phyloP scores from a whole-genome alignment of 1,139 yeast species.

The Candida sanyaensis region DNA sequence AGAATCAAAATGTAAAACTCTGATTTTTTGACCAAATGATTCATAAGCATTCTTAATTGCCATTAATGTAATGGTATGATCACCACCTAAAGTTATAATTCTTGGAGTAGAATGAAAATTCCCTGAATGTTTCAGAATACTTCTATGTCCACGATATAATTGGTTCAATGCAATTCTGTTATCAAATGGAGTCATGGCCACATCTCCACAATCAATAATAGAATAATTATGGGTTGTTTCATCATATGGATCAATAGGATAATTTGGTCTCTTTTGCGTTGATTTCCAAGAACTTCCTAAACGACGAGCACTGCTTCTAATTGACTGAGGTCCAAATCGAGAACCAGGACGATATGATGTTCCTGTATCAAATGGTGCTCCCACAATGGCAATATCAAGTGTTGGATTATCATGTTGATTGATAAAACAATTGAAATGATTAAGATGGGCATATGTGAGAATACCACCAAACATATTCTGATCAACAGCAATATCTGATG shows the following conservation, averaged over 20 bases:
- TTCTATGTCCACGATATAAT: slow-evolving; percentile 69
- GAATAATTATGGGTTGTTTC: slow-evolving; percentile 60
- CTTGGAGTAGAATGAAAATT: slow-evolving; percentile 50
- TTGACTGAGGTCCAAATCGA: slow-evolving; percentile 77
- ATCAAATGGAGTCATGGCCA: slow-evolving; percentile 80
- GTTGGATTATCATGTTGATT: slow-evolving; percentile 45
- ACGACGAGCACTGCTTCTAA: slow-evolving; percentile 72
- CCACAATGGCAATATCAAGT: slow-evolving; percentile 69
- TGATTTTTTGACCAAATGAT: slow-evolving; percentile 58
- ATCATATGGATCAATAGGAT: slow-evolving; percentile 62
- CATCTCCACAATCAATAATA: slow-evolving; percentile 75
- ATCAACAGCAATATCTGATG: slow-evolving; percentile 28
- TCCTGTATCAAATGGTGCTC: slow-evolving; percentile 81
- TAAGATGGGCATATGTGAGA: slow-evolving; percentile 70
- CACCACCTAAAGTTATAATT: slow-evolving; percentile 74
- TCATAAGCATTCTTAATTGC: slow-evolving; percentile 57
- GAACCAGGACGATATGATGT: slow-evolving; percentile 76
- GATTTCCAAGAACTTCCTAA: slow-evolving; percentile 64
- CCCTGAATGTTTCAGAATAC: slow-evolving; percentile 39
- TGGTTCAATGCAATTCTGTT: slow-evolving; percentile 67
- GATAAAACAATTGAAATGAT: slow-evolving; percentile 56
- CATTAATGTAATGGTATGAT: slow-evolving; percentile 72
- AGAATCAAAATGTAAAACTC: slow-evolving; percentile 76
- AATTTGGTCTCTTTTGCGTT: slow-evolving; percentile 19
- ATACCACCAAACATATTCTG: slow-evolving; percentile 42